Percentiles rank a stretch among this genome's conserved stretches.
Evolutionary conservation across 2,329 filamentous ascomycete genomes (phyloP).

Genomic region (Magnaporthiopsis rhizophila): DNA sequence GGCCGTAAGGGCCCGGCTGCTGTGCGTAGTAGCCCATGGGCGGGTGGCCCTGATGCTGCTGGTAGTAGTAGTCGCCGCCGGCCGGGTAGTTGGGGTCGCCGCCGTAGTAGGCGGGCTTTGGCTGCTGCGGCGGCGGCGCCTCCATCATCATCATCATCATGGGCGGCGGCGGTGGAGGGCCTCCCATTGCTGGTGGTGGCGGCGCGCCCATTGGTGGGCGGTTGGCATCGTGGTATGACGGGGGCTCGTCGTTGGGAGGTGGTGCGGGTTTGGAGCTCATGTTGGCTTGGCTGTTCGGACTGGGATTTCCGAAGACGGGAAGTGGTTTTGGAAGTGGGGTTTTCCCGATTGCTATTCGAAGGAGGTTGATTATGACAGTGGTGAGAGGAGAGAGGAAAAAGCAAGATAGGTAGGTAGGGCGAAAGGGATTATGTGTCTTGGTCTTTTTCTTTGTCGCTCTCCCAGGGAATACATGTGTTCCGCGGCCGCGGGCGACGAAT

Average conservation of each 20-base stretch:
- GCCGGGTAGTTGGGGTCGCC: conserved; percentile 25
- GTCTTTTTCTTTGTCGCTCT: neutral
- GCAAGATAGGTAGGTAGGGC: neutral
- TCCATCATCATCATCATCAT: neutral
- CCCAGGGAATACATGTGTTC: neutral
- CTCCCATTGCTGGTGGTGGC: conserved; percentile 10
- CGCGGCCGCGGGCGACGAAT: neutral
- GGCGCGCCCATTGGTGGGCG: neutral
- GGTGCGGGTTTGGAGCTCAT: neutral
- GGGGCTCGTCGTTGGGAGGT: neutral
- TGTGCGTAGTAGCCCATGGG: conserved; percentile 18
- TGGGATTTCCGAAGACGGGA: neutral
- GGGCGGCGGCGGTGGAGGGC: too few species aligned
- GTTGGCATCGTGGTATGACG: neutral
- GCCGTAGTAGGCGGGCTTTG: conserved; percentile 26
- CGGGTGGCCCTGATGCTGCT: conserved; percentile 19
- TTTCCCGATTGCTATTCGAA: neutral
- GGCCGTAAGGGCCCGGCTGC: conserved; percentile 24
- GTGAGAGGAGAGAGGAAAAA: neutral
- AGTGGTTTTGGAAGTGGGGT: neutral
- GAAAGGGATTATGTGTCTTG: neutral
- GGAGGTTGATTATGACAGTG: neutral
- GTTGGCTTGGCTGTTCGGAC: neutral
- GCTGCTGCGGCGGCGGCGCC: neutral
- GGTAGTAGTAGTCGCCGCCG: conserved; percentile 26